Evolutionary conservation across 495 filamentous ascomycete species (phyloP).

Genomic region (Xylaria acuta): DNA sequence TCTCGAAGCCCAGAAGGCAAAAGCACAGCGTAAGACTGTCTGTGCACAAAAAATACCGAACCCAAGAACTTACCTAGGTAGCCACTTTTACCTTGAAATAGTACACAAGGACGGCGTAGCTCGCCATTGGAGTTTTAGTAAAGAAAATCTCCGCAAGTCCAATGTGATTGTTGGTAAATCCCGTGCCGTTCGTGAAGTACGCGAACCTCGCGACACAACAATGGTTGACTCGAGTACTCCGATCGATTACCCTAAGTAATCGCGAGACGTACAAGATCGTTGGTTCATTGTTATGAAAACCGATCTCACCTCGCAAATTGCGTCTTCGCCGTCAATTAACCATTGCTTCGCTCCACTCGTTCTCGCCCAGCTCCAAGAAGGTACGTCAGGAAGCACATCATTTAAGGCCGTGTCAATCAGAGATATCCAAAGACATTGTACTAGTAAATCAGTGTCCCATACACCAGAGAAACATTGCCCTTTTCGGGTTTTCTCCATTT

Average conservation of each 20-base stretch:
- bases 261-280: background rate
- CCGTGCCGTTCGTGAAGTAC: background rate
- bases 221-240: background rate
- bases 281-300: background rate
- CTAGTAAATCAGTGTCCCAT: background rate
- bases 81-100: background rate
- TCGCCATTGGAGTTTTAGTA: background rate
- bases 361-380: background rate
- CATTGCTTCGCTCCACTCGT: background rate
- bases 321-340: background rate
- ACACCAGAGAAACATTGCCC: background rate
- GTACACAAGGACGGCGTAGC: background rate
- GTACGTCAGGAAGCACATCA: background rate
- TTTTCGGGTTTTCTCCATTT: background rate
- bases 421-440: background rate
- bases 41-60: background rate
- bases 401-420: background rate
- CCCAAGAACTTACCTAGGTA: background rate
- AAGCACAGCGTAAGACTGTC: background rate
- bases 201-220: background rate
- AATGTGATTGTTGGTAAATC: background rate
- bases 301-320: background rate
- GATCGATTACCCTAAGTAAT: background rate
- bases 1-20: background rate
- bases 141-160: background rate